Evolutionary conservation across 2,329 filamentous ascomycete species (phyloP).

Genomic region (Neofusicoccum ribis): DNA sequence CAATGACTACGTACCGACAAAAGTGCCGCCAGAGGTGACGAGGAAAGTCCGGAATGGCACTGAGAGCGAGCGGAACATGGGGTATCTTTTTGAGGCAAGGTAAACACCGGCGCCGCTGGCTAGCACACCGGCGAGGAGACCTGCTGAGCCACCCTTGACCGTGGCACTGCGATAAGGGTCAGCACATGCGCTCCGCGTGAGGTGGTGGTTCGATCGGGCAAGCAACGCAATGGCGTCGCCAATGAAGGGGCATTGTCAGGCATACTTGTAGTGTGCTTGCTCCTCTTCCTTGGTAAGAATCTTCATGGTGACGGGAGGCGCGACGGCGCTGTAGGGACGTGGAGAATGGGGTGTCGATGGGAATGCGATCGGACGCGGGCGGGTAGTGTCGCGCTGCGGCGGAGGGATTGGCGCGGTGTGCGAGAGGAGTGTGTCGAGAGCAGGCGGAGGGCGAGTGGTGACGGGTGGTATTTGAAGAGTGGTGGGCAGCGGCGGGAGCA

Average conservation of each 20-base stretch:
- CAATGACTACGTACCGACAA: constrained; percentile 58
- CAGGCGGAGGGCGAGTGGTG: neutral
- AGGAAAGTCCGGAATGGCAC: constrained; percentile 91
- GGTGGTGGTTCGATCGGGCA: neutral
- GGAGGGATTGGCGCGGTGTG: neutral
- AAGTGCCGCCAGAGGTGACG: constrained; percentile 77
- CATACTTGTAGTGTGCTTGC: constrained; percentile 72
- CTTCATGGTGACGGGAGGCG: constrained; percentile 69
- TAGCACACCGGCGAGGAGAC: constrained; percentile 67
- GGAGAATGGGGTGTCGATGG: neutral
- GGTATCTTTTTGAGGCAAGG: constrained; percentile 69
- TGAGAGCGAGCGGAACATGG: constrained; percentile 77
- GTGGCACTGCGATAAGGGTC: constrained; percentile 56
- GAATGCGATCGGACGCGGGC: neutral
- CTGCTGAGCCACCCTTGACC: constrained; percentile 74
- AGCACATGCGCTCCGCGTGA: constrained; percentile 3
- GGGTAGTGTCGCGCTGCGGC: neutral
- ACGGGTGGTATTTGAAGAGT: neutral
- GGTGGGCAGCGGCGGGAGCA: neutral
- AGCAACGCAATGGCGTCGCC: neutral
- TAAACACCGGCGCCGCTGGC: constrained; percentile 68
- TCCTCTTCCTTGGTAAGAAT: constrained; percentile 94
- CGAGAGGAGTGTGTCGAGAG: neutral
- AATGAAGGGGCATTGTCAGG: constrained; percentile 21
- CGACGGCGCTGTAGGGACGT: neutral